Evolutionary conservation across 116 monocot species (phyloP).

Genomic region (Trichopus zeylanicus): DNA sequence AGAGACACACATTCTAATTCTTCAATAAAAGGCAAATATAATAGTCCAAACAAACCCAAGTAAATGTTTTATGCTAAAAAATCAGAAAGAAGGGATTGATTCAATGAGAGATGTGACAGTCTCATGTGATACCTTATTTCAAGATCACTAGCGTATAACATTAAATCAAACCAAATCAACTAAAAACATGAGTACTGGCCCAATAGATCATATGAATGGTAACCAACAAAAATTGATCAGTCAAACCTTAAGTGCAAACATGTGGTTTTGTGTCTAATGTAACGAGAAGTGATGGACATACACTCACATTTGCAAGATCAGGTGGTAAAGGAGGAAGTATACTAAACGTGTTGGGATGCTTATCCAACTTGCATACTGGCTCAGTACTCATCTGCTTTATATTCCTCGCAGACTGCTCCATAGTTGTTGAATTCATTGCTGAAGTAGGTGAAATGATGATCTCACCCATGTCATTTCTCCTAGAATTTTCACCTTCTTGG

Average conservation of each 20-base stretch:
- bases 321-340: slow-evolving; percentile 79
- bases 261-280: not conserved
- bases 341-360: slow-evolving; percentile 69
- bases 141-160: too few species aligned
- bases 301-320: slow-evolving; percentile 71
- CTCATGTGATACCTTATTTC: too few species aligned
- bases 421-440: slow-evolving; percentile 12
- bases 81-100: too few species aligned
- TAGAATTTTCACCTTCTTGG: slow-evolving; percentile 17
- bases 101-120: too few species aligned
- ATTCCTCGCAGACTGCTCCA: slow-evolving; percentile 26
- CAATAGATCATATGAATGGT: not conserved
- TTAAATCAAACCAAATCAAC: not conserved
- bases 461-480: slow-evolving; percentile 20
- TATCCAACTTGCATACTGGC: slow-evolving; percentile 53
- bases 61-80: too few species aligned
- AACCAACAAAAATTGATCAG: too few species aligned
- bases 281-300: not conserved
- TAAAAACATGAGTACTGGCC: not conserved
- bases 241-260: too few species aligned
- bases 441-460: slow-evolving; percentile 14
- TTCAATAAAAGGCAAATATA: too few species aligned
- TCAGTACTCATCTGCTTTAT: slow-evolving; percentile 18
- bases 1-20: too few species aligned
- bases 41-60: too few species aligned